phyloP scores from a whole-genome alignment of 1,284 basidiomycete genomes.

The Rhodotorula sp. region DNA sequence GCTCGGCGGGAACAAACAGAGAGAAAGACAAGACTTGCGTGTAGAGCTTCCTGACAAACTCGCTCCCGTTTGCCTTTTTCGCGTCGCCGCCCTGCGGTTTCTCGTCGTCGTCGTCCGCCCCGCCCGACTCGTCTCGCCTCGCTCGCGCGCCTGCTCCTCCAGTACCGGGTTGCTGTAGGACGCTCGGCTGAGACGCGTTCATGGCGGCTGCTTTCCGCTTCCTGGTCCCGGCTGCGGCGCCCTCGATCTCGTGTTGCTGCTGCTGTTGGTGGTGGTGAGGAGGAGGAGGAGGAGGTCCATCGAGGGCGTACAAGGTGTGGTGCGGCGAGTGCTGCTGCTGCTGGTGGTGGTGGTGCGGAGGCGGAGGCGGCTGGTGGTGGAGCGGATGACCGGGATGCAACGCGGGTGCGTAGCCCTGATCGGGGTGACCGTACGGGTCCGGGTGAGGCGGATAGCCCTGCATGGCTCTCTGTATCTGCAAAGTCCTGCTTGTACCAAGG shows the following conservation, averaged over 20 bases:
- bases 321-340: slow-evolving; percentile 1
- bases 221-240: not conserved
- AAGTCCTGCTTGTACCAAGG: not conserved
- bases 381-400: not conserved
- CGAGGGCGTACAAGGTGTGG: not conserved
- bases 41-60: slow-evolving; percentile 96
- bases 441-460: slow-evolving; percentile 9
- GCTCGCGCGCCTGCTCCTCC: not conserved
- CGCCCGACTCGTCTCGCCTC: slow-evolving; percentile 12
- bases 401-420: not conserved
- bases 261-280: not conserved
- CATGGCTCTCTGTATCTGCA: not conserved
- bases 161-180: not conserved
- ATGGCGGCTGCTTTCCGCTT: slow-evolving; percentile 23
- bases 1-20: not conserved
- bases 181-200: not conserved
- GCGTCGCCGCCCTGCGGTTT: not conserved
- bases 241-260: slow-evolving; percentile 1
- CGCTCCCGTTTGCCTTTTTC: slow-evolving; percentile 48
- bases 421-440: slow-evolving; percentile 6
- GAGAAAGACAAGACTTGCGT: slow-evolving; percentile 61
- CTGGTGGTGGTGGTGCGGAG: not conserved
- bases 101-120: slow-evolving; percentile 35
- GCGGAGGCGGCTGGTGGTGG: not conserved
- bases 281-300: not conserved